Percentiles rank a stretch among this genome's conserved stretches.
Conservation (phyloP, 2,329 filamentous ascomycete genomes). For the Nothomitra cinnamomea region DNA sequence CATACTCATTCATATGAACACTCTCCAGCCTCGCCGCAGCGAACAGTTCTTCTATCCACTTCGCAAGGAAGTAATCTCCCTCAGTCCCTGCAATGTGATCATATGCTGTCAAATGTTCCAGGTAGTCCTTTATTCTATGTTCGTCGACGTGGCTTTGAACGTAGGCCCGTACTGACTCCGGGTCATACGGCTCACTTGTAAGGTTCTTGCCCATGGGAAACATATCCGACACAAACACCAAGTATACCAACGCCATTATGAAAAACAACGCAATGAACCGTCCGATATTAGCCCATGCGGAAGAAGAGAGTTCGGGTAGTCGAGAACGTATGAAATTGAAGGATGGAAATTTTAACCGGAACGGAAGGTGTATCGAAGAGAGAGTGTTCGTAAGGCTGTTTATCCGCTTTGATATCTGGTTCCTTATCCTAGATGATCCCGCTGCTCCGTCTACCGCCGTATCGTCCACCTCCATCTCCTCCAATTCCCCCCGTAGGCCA, state of each 20-base stretch:
- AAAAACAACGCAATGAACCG: conserved; percentile 59
- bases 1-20: conserved; percentile 50
- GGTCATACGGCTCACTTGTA: conserved; percentile 56
- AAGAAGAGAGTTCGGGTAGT: conserved; percentile 16
- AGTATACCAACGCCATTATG: conserved; percentile 62
- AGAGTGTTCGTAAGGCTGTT: conserved; percentile 37
- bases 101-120: conserved; percentile 64
- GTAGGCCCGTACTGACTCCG: conserved; percentile 62
- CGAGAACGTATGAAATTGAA: conserved; percentile 14
- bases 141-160: conserved; percentile 58
- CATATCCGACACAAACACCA: conserved; percentile 72
- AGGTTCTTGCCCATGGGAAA: conserved; percentile 44
- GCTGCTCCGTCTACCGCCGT: conserved; percentile 16
- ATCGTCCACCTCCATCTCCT: conserved; percentile 78
- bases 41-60: conserved; percentile 72
- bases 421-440: conserved; percentile 25
- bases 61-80: conserved; percentile 71
- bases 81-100: conserved; percentile 90
- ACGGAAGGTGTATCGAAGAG: conserved; percentile 36
- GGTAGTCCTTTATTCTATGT: conserved; percentile 49
- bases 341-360: conserved; percentile 27
- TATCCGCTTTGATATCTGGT: conserved; percentile 38
- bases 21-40: conserved; percentile 54
- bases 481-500: conserved; percentile 62
- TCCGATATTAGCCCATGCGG: conserved; percentile 33